phyloP scores from a whole-genome alignment of 2,329 filamentous ascomycete species.

The Dactylellina sp. region DNA sequence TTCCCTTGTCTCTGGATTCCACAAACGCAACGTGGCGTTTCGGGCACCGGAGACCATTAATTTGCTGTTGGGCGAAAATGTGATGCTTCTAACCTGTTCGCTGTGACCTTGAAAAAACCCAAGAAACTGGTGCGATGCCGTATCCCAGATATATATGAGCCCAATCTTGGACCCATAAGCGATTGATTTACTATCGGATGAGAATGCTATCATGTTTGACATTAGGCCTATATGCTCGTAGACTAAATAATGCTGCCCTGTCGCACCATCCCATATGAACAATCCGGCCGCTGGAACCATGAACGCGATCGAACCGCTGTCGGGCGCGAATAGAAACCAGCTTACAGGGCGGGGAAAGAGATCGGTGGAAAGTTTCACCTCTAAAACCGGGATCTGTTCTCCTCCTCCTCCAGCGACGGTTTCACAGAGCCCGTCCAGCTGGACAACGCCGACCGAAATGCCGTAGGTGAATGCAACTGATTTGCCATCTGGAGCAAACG shows the following conservation, averaged over 20 bases:
- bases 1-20: slow-evolving; percentile 1
- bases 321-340: slow-evolving; percentile 69
- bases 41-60: neutral
- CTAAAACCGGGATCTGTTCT: too few species aligned
- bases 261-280: neutral
- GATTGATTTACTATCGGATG: neutral
- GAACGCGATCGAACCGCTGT: slow-evolving; percentile 68
- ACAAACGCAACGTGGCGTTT: slow-evolving; percentile 1
- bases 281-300: neutral
- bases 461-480: slow-evolving; percentile 69
- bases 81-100: neutral
- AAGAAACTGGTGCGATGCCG: neutral
- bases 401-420: too few species aligned
- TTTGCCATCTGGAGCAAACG: slow-evolving; percentile 86
- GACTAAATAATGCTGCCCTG: neutral
- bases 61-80: neutral
- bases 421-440: too few species aligned
- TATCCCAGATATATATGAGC: slow-evolving; percentile 1
- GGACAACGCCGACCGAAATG: neutral
- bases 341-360: too few species aligned
- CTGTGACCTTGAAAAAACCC: neutral
- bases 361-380: too few species aligned
- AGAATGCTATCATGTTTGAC: neutral
- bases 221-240: neutral
- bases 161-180: too few species aligned